Evolutionary conservation across 345 rosid genomes (phyloP).

Genomic region (Microthlaspi erraticum): DNA sequence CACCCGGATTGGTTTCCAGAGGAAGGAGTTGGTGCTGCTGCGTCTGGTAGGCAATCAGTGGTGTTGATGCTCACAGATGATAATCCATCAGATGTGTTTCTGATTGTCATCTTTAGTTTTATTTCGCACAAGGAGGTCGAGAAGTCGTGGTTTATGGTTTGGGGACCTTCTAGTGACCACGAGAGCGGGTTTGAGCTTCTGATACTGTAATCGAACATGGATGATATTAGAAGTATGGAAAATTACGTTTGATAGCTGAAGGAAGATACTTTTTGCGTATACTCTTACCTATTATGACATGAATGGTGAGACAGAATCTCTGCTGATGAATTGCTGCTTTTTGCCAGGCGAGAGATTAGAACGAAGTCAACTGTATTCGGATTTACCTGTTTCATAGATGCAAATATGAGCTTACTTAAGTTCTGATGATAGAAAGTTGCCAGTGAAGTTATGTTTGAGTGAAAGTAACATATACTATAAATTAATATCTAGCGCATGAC

Average conservation of each 20-base stretch:
- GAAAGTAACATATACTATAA: background rate
- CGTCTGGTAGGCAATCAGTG: conserved; percentile 48
- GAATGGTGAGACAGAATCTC: conserved; percentile 73
- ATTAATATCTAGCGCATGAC: conserved; percentile 2
- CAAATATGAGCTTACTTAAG: conserved; percentile 5
- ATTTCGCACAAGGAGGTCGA: conserved; percentile 62
- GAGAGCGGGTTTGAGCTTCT: conserved; percentile 68
- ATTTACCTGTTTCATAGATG: conserved; percentile 55
- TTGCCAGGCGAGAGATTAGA: conserved; percentile 58
- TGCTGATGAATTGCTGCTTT: conserved; percentile 47
- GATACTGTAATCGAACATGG: conserved; percentile 52
- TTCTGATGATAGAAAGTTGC: conserved; percentile 27
- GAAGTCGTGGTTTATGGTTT: conserved; percentile 65
- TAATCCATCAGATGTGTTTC: conserved; percentile 62
- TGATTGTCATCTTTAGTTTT: conserved; percentile 61
- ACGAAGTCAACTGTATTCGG: conserved; percentile 69
- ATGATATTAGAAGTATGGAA: background rate
- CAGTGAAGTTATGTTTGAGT: conserved; percentile 3
- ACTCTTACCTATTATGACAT: conserved; percentile 77
- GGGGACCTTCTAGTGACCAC: conserved; percentile 77
- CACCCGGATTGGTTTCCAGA: conserved; percentile 68
- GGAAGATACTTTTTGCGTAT: background rate
- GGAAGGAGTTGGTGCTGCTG: conserved; percentile 41
- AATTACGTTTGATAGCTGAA: conserved; percentile 15
- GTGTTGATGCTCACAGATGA: conserved; percentile 58